Evolutionary conservation across 257 asterid species (phyloP).

Genomic region (Solanum chaucha): DNA sequence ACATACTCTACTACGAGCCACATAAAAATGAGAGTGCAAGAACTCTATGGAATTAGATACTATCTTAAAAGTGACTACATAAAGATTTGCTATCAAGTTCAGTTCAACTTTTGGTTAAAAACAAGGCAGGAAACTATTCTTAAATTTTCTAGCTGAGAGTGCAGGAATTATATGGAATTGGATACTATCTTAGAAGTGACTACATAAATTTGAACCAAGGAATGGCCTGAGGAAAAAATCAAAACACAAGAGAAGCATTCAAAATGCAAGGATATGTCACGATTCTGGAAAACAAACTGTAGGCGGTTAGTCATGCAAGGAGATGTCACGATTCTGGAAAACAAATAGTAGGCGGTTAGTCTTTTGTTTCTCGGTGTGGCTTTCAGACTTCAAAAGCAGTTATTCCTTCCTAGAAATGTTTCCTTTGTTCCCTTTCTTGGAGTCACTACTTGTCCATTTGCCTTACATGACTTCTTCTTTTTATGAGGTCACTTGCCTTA

Average conservation of each 20-base stretch:
- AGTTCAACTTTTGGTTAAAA: not conserved
- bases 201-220: not conserved
- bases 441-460: not conserved
- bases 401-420: not conserved
- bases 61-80: not conserved
- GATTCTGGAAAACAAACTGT: too few relatives aligned
- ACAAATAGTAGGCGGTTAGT: not conserved
- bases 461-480: not conserved
- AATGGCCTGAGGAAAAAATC: not conserved
- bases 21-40: not conserved
- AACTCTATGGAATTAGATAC: not conserved
- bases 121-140: not conserved
- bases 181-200: not conserved
- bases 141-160: not conserved
- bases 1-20: not conserved
- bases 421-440: not conserved
- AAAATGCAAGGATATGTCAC: not conserved
- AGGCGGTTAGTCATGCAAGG: not conserved
- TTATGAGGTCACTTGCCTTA: not conserved
- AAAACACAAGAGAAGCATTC: not conserved
- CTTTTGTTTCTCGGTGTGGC: not conserved
- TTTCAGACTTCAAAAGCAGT: not conserved
- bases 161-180: not conserved
- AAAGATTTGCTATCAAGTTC: not conserved
- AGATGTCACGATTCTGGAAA: not conserved